phyloP scores from a whole-genome alignment of 2,329 filamentous ascomycete species.

The Cytospora piceae region DNA sequence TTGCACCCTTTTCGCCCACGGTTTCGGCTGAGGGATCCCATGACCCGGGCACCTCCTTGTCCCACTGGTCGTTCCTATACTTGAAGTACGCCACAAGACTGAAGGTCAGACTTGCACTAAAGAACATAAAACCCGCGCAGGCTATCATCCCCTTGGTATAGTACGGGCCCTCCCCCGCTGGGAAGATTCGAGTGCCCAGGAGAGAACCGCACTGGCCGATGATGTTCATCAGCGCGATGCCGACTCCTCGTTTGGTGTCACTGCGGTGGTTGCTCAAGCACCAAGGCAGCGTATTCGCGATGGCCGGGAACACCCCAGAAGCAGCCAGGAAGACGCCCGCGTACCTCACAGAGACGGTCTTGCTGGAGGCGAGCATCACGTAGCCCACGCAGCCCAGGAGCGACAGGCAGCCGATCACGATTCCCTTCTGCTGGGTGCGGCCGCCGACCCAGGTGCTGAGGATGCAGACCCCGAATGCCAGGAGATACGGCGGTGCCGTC shows the following conservation, averaged over 20 bases:
- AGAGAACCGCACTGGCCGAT: constrained; percentile 67
- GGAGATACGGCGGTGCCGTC: constrained; percentile 71
- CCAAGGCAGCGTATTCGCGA: constrained; percentile 73
- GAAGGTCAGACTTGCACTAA: constrained; percentile 44
- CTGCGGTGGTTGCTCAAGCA: constrained; percentile 71
- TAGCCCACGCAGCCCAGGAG: constrained; percentile 65
- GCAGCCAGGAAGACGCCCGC: constrained; percentile 51
- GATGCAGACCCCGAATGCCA: constrained; percentile 67
- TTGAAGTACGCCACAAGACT: constrained; percentile 40
- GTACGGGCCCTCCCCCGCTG: constrained; percentile 43
- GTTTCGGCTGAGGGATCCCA: background rate
- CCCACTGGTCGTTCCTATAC: constrained; percentile 41
- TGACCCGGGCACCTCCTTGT: constrained; percentile 35
- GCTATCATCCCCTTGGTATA: constrained; percentile 45
- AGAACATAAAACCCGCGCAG: constrained; percentile 48
- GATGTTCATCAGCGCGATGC: constrained; percentile 64
- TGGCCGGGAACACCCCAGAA: constrained; percentile 62
- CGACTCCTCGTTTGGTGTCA: constrained; percentile 66
- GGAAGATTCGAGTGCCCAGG: constrained; percentile 67
- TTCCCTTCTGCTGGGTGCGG: constrained; percentile 64
- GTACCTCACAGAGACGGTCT: constrained; percentile 48
- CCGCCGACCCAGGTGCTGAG: constrained; percentile 67
- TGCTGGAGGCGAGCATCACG: constrained; percentile 62
- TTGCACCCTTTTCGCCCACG: background rate
- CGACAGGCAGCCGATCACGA: constrained; percentile 61